These are phyloP conservation scores for Acer yangbiense DNA, from an alignment of 345 rosid species.

Conservation along the genomic window DNA sequence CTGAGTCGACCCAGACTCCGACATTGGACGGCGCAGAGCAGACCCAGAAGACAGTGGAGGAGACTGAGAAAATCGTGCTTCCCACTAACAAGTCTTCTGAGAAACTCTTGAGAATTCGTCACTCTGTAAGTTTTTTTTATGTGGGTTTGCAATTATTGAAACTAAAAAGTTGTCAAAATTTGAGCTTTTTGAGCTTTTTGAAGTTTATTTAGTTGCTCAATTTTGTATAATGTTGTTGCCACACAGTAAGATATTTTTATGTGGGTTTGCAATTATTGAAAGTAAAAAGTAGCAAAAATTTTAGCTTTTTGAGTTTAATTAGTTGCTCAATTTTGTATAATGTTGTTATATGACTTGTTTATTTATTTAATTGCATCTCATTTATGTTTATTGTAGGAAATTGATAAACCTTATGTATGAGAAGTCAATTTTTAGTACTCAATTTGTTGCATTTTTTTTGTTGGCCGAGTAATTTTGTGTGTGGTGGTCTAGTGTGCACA, in stretches of 20 bases:
- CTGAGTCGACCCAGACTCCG: conserved; percentile 32
- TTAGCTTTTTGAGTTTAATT: background rate
- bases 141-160: background rate
- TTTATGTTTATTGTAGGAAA: background rate
- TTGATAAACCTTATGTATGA: background rate
- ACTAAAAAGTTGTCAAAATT: background rate
- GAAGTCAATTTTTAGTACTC: background rate
- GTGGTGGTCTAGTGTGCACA: conserved; percentile 74
- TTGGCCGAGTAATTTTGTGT: background rate
- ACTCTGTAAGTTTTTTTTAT: conserved; percentile 54
- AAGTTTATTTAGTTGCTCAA: background rate
- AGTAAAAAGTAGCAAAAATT: background rate
- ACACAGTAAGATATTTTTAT: conserved; percentile 56
- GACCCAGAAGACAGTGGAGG: conserved; percentile 32
- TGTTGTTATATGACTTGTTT: background rate
- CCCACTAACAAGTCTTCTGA: conserved; percentile 88
- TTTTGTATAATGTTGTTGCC: conserved; percentile 29
- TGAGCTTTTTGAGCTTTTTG: background rate
- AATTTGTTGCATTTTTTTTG: background rate
- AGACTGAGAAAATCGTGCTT: conserved; percentile 45
- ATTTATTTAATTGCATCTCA: background rate
- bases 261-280: background rate
- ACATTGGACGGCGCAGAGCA: conserved; percentile 19
- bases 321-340: background rate
- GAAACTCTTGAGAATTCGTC: conserved; percentile 72